phyloP scores from a whole-genome alignment of 257 asterid genomes.

The Ilex asprella region DNA sequence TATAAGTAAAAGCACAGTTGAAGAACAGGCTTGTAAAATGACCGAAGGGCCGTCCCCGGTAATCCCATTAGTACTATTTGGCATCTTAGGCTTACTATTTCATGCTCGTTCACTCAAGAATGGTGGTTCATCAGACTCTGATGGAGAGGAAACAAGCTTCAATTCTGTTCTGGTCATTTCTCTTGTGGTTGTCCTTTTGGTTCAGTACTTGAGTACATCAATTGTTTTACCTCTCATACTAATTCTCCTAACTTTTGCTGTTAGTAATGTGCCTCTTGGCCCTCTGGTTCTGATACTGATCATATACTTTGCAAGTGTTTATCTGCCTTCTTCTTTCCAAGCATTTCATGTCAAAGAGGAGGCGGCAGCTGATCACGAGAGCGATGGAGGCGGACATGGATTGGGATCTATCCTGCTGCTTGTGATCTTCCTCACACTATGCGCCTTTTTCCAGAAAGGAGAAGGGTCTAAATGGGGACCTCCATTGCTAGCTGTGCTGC shows the following conservation, averaged over 20 bases:
- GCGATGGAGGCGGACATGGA: slow-evolving; percentile 1
- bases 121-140: slow-evolving; percentile 30
- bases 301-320: slow-evolving; percentile 20
- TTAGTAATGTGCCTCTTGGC: slow-evolving; percentile 55
- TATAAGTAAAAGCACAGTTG: too few species aligned
- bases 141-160: slow-evolving; percentile 39
- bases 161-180: slow-evolving; percentile 42
- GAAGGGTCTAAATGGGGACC: slow-evolving; percentile 20
- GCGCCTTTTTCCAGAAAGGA: slow-evolving; percentile 10
- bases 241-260: slow-evolving; percentile 6
- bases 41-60: slow-evolving; percentile 60
- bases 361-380: neutral
- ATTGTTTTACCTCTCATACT: slow-evolving; percentile 40
- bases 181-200: slow-evolving; percentile 27
- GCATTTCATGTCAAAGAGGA: neutral
- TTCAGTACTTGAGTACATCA: slow-evolving; percentile 35
- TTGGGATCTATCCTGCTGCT: slow-evolving; percentile 17
- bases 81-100: too few species aligned
- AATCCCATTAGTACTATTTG: slow-evolving; percentile 33
- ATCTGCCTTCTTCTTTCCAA: slow-evolving; percentile 24
- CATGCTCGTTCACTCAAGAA: slow-evolving; percentile 29
- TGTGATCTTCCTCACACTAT: slow-evolving; percentile 10
- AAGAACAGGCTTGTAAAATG: slow-evolving; percentile 4
- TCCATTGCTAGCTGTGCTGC: slow-evolving; percentile 7
- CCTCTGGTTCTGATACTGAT: slow-evolving; percentile 48